These are phyloP conservation scores for Rhododendron williamsianum DNA, from an alignment of 148 eudicot species.

Conservation along the genomic window DNA sequence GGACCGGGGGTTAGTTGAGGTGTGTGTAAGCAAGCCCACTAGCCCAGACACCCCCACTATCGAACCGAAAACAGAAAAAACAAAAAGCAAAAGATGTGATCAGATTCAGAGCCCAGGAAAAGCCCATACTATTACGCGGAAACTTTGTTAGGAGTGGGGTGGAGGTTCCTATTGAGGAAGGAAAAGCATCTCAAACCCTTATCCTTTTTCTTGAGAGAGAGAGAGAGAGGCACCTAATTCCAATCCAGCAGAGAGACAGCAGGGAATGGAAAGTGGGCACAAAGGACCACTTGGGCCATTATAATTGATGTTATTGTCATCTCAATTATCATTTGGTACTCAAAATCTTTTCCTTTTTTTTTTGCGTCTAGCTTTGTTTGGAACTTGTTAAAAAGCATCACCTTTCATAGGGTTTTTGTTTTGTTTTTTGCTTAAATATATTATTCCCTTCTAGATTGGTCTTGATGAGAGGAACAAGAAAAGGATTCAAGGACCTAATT, in stretches of 20 bases:
- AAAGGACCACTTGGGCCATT: not conserved
- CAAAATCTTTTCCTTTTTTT: not conserved
- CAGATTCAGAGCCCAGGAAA: not conserved
- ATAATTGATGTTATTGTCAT: not conserved
- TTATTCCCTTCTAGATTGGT: not conserved
- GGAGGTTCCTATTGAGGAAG: not conserved
- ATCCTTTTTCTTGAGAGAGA: not conserved
- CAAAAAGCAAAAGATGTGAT: not conserved
- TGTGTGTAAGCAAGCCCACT: not conserved
- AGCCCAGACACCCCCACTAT: not conserved
- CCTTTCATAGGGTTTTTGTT: not conserved
- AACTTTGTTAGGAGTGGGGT: not conserved
- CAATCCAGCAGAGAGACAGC: not conserved
- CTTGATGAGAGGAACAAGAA: not conserved
- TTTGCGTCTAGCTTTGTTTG: not conserved
- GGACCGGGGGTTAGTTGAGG: rapidly evolving
- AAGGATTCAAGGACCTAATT: not conserved
- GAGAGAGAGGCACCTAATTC: not conserved
- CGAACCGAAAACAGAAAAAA: not conserved
- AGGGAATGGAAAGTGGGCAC: conserved; percentile 1
- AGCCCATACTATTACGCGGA: not conserved
- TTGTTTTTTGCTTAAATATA: not conserved
- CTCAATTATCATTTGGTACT: not conserved
- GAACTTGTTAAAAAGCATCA: not conserved
- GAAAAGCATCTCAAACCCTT: not conserved